Percentiles rank a stretch among this genome's conserved stretches.
Conservation (phyloP, 441 rosid genomes). For the Gossypium armourianum region DNA sequence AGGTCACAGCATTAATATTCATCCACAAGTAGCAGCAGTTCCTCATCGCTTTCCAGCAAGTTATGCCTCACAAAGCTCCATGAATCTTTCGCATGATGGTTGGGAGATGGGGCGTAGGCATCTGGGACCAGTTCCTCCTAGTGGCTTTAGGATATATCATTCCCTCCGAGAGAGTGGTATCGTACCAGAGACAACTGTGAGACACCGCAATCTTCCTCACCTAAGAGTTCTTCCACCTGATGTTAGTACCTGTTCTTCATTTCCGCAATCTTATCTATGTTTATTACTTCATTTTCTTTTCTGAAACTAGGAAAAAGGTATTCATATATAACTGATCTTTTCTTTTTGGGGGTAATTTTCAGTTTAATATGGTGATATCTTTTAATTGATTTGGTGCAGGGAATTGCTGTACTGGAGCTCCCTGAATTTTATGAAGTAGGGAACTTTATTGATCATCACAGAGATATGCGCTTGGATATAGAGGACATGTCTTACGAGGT, state of each 20-base stretch:
- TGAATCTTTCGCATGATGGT: conserved; percentile 37
- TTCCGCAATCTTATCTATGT: conserved; percentile 1
- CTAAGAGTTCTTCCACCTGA: conserved; percentile 47
- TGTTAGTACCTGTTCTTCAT: conserved; percentile 27
- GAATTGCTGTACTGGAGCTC: conserved; percentile 47
- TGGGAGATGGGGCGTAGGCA: conserved; percentile 42
- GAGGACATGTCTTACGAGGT: conserved; percentile 92
- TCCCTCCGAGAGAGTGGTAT: conserved; percentile 35
- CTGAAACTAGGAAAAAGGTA: neutral
- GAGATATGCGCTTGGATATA: conserved; percentile 84
- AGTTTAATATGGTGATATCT: neutral
- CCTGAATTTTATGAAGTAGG: conserved; percentile 43
- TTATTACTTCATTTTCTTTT: conserved; percentile 3
- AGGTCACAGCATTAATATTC: conserved; percentile 35
- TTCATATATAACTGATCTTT: neutral
- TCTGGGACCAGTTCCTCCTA: conserved; percentile 38
- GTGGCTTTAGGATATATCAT: conserved; percentile 39
- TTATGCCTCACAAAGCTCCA: conserved; percentile 29
- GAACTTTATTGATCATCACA: conserved; percentile 50
- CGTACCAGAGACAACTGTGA: conserved; percentile 27
- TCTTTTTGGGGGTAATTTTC: neutral
- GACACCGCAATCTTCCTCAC: conserved; percentile 43
- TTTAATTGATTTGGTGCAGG: conserved; percentile 34
- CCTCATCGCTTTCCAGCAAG: conserved; percentile 30
- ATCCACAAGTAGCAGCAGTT: conserved; percentile 44